Evolutionary conservation across 306 rosid species (phyloP).

Genomic region (peach (Prunus persica)): Prunus_persica_NCBIv2 NC_034010.1:20542001-20542500

Average conservation of each 20-base stretch:
- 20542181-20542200: constrained; percentile 52
- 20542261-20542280: constrained; percentile 33
- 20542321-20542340: constrained; percentile 45
- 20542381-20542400: constrained; percentile 40
- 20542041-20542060: background rate
- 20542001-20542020: no score
- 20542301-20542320: constrained; percentile 27
- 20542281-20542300: constrained; percentile 43
- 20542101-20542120: background rate
- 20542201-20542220: constrained; percentile 41
- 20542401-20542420: constrained; percentile 49
- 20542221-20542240: constrained; percentile 41
- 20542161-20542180: constrained; percentile 55
- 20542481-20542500: constrained; percentile 28
- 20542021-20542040: background rate
- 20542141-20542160: constrained; percentile 43
- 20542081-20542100: background rate
- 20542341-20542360: constrained; percentile 40
- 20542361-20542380: constrained; percentile 45
- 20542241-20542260: constrained; percentile 40
- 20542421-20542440: constrained; percentile 43
- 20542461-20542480: constrained; percentile 30
- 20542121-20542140: background rate
- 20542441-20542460: constrained; percentile 23
- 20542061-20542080: background rate